Base-by-base conservation (phyloP, 331 rosid species). In the Arachis monticola region DNA sequence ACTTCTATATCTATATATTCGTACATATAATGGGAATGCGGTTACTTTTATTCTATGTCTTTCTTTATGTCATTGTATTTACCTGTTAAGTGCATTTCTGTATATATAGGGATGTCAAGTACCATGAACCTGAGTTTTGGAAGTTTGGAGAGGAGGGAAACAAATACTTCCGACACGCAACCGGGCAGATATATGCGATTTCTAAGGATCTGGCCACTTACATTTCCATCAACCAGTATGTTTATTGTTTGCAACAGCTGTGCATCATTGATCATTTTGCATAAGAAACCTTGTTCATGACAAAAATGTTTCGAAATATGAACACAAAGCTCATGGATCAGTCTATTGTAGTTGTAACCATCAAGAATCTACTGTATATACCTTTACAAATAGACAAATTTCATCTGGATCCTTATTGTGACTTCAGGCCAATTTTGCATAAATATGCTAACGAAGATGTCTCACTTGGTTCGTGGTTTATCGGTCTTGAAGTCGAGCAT, bases 61-160 rank as follows among this genome's bases (percentile, higher is more conserved):
- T 22, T 17, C 35, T 10, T 60, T 77, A 67, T 69, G 79, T 53
- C 6, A 17, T 47, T 41, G 61, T 69, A 32, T 79, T 73, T 40
- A 76, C 76, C 44, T 51, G 17, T n/a, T 27, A 45, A 27, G 68
- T 64, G 70, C 62, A 42, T 55, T 67, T 74, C 48, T 62, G 38
- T 31, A 72, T 78, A 70, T 62, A 10, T 55, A 95, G 99, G 88
- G 89, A 79, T 86, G 96, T 95, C 71, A 95, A 95, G 71, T 95
- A 95, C 85, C 93, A 86, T 9, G 99, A 95, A 75, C 99, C 99
- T 5, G 99, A 95, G 82, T 91, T 81, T 89, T 95, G 99, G 97
- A 95, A 95, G 78, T 95, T 95, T 80, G 98, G 99, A 75, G 99
- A 95, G 86, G 98, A 87, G 64, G 99, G 99, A 38, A 95, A 89